Percentiles rank a stretch among this genome's conserved stretches.
phyloP scores from a whole-genome alignment of 1,139 yeast genomes.

The Magnusiomyces magnusii region DNA sequence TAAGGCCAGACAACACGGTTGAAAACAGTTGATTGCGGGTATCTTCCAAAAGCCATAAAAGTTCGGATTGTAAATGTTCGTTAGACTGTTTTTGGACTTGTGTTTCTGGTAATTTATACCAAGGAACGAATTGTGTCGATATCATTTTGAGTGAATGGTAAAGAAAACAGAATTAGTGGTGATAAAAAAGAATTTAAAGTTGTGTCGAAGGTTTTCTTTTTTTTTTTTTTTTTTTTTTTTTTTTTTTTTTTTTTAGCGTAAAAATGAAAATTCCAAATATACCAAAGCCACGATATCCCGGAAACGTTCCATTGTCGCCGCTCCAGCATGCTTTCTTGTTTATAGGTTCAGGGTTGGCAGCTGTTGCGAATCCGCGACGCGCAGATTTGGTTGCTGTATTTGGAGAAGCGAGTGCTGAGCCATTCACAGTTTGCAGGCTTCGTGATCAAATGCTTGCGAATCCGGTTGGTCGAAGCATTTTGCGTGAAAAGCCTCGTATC shows the following conservation, averaged over 20 bases:
- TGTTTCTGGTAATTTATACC: not conserved
- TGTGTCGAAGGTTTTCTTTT: too few relatives aligned
- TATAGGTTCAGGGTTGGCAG: slow-evolving; percentile 69
- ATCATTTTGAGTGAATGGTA: not conserved
- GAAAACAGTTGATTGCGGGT: slow-evolving; percentile 21
- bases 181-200: too few relatives aligned
- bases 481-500: slow-evolving; percentile 75
- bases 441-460: slow-evolving; percentile 70
- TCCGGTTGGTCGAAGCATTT: slow-evolving; percentile 65
- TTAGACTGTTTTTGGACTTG: not conserved
- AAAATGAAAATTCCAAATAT: not conserved
- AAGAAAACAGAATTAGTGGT: too few relatives aligned
- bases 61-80: slow-evolving; percentile 18
- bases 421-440: slow-evolving; percentile 53
- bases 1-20: slow-evolving; percentile 25
- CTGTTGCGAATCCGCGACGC: slow-evolving; percentile 66
- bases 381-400: slow-evolving; percentile 82
- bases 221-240: too few relatives aligned
- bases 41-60: slow-evolving; percentile 29
- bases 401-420: slow-evolving; percentile 86
- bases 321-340: slow-evolving; percentile 61
- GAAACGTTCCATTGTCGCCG: slow-evolving; percentile 67
- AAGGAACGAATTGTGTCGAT: not conserved
- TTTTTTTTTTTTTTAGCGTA: too few relatives aligned
- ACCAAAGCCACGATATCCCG: slow-evolving; percentile 43